Evolutionary conservation across 1,139 yeast genomes (phyloP).

Genomic region (Pichia sp.): DNA sequence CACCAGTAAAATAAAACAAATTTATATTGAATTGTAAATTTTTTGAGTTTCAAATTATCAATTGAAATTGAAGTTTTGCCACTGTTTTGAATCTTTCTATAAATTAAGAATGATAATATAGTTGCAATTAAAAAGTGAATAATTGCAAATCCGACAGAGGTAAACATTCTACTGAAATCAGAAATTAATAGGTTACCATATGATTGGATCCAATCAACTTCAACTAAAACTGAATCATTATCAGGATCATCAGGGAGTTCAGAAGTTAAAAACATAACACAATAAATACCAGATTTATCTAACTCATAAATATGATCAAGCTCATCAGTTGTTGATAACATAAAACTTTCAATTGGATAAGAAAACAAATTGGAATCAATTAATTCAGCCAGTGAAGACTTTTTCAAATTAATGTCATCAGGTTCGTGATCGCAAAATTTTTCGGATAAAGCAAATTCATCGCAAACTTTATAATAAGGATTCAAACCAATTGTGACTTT

Average conservation of each 20-base stretch:
- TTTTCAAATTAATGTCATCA: constrained; percentile 10
- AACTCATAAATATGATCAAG: constrained; percentile 16
- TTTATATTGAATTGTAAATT: constrained; percentile 24
- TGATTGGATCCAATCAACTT: constrained; percentile 28
- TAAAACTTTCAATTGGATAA: constrained; percentile 18
- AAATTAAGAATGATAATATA: constrained; percentile 15
- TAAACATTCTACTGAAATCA: constrained; percentile 24
- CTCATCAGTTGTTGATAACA: constrained; percentile 7
- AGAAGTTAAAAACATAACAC: constrained; percentile 21
- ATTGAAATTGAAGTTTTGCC: constrained; percentile 19
- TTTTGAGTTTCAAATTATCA: constrained; percentile 15
- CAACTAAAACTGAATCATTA: constrained; percentile 6
- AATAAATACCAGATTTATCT: constrained; percentile 21
- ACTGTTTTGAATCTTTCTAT: constrained; percentile 13
- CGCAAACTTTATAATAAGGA: constrained; percentile 27
- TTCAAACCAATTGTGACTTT: constrained; percentile 20
- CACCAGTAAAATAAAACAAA: constrained; percentile 22
- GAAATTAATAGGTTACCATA: constrained; percentile 25
- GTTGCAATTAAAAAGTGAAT: constrained; percentile 17
- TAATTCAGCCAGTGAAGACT: constrained; percentile 16
- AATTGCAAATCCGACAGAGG: constrained; percentile 19
- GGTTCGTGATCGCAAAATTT: constrained; percentile 21
- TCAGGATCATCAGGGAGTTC: constrained; percentile 14
- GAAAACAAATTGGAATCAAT: constrained; percentile 15
- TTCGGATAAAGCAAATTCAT: constrained; percentile 21